Base-by-base conservation (phyloP, 2,329 filamentous ascomycete genomes). In the Bipolaris oryzae region DNA sequence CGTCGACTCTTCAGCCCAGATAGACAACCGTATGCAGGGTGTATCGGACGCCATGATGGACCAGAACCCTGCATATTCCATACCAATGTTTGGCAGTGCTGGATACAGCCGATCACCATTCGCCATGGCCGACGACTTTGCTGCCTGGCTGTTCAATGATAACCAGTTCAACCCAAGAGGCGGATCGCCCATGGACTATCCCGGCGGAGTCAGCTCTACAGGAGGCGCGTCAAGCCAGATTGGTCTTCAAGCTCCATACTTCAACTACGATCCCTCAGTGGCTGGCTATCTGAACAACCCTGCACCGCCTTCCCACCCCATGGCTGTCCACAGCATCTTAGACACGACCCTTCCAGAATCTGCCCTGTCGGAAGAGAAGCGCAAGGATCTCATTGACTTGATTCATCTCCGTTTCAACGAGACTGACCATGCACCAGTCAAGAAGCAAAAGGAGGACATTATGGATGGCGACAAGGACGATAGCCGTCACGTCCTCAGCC, bases 81-180 rank as follows among this genome's bases (percentile, higher is more conserved):
- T 96, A 66, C 92, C 94, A 0, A 89, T 97, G 23, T 97, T 97
- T 76, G 92, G 92, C 15, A 88, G 85, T 23, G 92, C 96, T 67
- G 89, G 86, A 16, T 88, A 91, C 58, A 93, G 90, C 66, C 90
- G 94, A 55, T 96, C 92, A 2, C 92, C 94, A 0, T 94, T 94
- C 71, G 88, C 89, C 7, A 90, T 96, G 79, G 89, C 91, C 0
- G 91, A 96, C 71, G 92, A 96, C 70, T 95, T 95, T 69, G 88
- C 93, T 62, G 88, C 89, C 5, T 96, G 90, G 81, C 77, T 96
- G 23, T 96, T 96, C 77, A 93, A 90, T 71, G 87, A 87, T 34
- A 83, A 84, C 16, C 79, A 84, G 15, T 79, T 84, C 28, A 71
- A 72, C 28, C 65, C 75, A 34, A 71, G 72, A 25, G 61, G 66